phyloP scores from a whole-genome alignment of 2,329 filamentous ascomycete genomes.

The Trichoderma harzianum region DNA sequence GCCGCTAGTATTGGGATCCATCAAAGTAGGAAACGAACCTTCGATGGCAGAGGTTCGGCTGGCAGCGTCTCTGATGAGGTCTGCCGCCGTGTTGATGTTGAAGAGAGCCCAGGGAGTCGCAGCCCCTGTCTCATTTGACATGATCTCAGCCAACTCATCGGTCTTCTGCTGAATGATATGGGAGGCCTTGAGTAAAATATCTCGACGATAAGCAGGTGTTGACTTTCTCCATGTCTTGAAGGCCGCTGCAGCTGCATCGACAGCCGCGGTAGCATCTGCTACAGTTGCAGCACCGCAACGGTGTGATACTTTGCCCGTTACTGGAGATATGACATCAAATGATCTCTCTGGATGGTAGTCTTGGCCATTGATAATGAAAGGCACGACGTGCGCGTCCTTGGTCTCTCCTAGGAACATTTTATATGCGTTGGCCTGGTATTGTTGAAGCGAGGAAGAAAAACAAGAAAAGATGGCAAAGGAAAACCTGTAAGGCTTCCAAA shows the following conservation, averaged over 20 bases:
- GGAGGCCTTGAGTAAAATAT: slow-evolving; percentile 67
- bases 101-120: slow-evolving; percentile 39
- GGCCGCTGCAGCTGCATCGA: slow-evolving; percentile 58
- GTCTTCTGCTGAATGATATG: slow-evolving; percentile 58
- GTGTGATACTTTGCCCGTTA: slow-evolving; percentile 49
- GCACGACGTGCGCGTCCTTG: slow-evolving; percentile 25
- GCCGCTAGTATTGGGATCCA: slow-evolving; percentile 41
- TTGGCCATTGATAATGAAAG: slow-evolving; percentile 43
- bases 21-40: slow-evolving; percentile 36
- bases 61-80: slow-evolving; percentile 43
- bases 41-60: slow-evolving; percentile 39
- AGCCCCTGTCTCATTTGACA: slow-evolving; percentile 49
- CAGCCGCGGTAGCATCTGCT: slow-evolving; percentile 51
- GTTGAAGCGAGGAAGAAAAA: background rate
- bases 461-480: background rate
- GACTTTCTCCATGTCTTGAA: slow-evolving; percentile 66
- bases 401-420: slow-evolving; percentile 4
- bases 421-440: background rate
- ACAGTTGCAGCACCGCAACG: slow-evolving; percentile 56
- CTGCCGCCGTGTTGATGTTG: slow-evolving; percentile 36
- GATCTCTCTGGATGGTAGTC: slow-evolving; percentile 45
- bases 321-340: slow-evolving; percentile 57
- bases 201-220: slow-evolving; percentile 58
- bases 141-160: slow-evolving; percentile 59
- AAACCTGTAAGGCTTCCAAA: background rate